Conservation (phyloP, 2,329 filamentous ascomycete species). For the Fusarium tuaranense region DNA sequence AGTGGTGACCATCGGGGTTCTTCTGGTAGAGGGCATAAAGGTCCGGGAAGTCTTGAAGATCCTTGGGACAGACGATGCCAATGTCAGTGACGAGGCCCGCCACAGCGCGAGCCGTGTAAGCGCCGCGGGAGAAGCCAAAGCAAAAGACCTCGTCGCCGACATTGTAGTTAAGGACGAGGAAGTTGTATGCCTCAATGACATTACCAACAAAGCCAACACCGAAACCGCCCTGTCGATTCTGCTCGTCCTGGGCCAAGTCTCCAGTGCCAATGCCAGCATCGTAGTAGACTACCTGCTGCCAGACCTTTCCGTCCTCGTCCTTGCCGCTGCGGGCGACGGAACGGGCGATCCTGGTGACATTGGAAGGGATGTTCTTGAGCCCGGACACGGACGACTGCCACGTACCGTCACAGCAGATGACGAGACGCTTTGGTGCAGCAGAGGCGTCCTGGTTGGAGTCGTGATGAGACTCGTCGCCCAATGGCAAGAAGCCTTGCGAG, state of each 20-base stretch:
- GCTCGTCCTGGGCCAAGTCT: constrained; percentile 26
- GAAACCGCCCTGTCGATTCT: constrained; percentile 36
- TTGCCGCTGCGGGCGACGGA: constrained; percentile 41
- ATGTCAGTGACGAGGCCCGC: constrained; percentile 45
- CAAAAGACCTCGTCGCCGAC: constrained; percentile 48
- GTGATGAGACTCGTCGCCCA: constrained; percentile 30
- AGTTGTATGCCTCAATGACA: constrained; percentile 52
- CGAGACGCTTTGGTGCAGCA: constrained; percentile 40
- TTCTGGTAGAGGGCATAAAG: constrained; percentile 42
- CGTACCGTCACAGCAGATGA: constrained; percentile 54
- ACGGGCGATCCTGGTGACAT: constrained; percentile 50
- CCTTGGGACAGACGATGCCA: constrained; percentile 42
- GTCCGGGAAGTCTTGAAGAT: constrained; percentile 43
- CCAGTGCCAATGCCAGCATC: constrained; percentile 50
- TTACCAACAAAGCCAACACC: constrained; percentile 46
- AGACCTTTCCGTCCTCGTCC: constrained; percentile 43
- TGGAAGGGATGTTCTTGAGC: constrained; percentile 45
- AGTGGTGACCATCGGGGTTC: constrained; percentile 33
- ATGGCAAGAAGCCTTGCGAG: constrained; percentile 25
- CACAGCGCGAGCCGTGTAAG: constrained; percentile 52
- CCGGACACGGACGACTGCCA: constrained; percentile 47
- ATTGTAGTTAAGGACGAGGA: constrained; percentile 51
- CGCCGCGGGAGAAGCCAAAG: constrained; percentile 52
- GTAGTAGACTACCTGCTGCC: constrained; percentile 53
- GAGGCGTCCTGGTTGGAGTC: constrained; percentile 18